Percentiles rank a stretch among this genome's conserved stretches.
Conservation (phyloP, 805 yeast genomes). For the Sugiyamaella lignohabitans region DNA sequence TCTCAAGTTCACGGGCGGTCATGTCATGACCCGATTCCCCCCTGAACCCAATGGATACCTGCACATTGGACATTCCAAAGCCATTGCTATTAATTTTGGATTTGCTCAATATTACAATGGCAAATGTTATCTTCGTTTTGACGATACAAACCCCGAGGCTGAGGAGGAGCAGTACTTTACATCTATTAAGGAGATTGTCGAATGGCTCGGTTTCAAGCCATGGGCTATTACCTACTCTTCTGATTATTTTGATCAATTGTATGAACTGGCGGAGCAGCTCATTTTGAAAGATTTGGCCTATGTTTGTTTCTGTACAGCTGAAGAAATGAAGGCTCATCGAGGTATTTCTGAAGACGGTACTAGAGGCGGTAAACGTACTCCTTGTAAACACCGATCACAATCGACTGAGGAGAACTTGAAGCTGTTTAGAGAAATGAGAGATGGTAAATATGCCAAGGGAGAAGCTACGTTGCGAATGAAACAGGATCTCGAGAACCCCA, state of each 20-base stretch:
- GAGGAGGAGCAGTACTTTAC: slow-evolving; percentile 89
- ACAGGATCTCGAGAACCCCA: slow-evolving; percentile 81
- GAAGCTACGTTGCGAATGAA: slow-evolving; percentile 96
- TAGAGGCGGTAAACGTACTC: slow-evolving; percentile 80
- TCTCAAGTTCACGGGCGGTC: slow-evolving; percentile 67
- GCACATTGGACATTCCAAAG: slow-evolving; percentile 97
- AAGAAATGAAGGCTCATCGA: slow-evolving; percentile 81
- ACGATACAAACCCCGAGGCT: slow-evolving; percentile 98
- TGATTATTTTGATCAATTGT: slow-evolving; percentile 86
- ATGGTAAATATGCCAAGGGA: slow-evolving; percentile 82
- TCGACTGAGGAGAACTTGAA: slow-evolving; percentile 65
- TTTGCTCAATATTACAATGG: slow-evolving; percentile 85
- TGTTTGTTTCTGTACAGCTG: slow-evolving; percentile 89
- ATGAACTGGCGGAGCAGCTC: slow-evolving; percentile 79
- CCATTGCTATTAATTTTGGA: slow-evolving; percentile 97
- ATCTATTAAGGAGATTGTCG: slow-evolving; percentile 75
- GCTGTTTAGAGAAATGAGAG: slow-evolving; percentile 86
- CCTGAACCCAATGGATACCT: slow-evolving; percentile 98
- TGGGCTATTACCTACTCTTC: slow-evolving; percentile 94
- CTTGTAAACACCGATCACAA: slow-evolving; percentile 70
- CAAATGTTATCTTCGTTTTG: slow-evolving; percentile 84
- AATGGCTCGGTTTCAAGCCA: slow-evolving; percentile 92
- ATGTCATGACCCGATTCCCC: slow-evolving; percentile 91
- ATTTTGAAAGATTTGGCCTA: slow-evolving; percentile 70
- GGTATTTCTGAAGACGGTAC: slow-evolving; percentile 90